Base-by-base conservation (phyloP, 148 eudicot genomes). In the Silene latifolia region DNA sequence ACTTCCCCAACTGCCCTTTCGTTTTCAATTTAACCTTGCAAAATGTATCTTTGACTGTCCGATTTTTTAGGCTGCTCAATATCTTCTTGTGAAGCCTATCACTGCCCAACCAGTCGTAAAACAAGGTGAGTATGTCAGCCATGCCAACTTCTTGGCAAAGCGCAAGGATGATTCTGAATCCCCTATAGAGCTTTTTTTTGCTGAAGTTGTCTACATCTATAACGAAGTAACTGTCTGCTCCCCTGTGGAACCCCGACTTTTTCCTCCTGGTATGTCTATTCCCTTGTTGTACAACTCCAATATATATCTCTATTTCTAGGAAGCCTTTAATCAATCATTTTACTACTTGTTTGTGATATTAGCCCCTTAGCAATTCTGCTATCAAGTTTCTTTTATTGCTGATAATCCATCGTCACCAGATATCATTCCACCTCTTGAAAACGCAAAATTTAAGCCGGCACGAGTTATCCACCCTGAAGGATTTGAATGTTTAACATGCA, bases 61-160 rank as follows among this genome's bases (percentile, higher is more conserved):
- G 4, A 10, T 17, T 5, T 35, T 17, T 35, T 42, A 66, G 51
- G 70, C 9, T 42, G 70, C 9, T 17, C 51, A 66, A 42, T 66
- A 35, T 66, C n/a, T 35, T 39, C 70, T 66, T n/a, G 70, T 66
- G 18, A 66, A 19, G 70, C 70, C 53, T 18, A 66, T 39, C 9
- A 66, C 20, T 66, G 7, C 70, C 51, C 51, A 39, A 3, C 70
- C 70, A 3, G 7, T 24, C 51, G 12, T n/a, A 0, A 66, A 17
- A 5, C 6, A 6, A 39, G 8, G 48, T 0, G 13, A 35, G 23
- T 42, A 35, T 66, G 21, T 66, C n/a, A 66, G 24, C 13, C 70
- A 66, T 42, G 24, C 70, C 51, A 66, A 66, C 70, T 23, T 63
- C 39, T 39, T 66, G n/a, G 70, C 70, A 7, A 66, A 66, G 70